These are phyloP conservation scores for Trichocladium antarcticum DNA, from an alignment of 495 filamentous ascomycete species.

Conservation along the genomic window DNA sequence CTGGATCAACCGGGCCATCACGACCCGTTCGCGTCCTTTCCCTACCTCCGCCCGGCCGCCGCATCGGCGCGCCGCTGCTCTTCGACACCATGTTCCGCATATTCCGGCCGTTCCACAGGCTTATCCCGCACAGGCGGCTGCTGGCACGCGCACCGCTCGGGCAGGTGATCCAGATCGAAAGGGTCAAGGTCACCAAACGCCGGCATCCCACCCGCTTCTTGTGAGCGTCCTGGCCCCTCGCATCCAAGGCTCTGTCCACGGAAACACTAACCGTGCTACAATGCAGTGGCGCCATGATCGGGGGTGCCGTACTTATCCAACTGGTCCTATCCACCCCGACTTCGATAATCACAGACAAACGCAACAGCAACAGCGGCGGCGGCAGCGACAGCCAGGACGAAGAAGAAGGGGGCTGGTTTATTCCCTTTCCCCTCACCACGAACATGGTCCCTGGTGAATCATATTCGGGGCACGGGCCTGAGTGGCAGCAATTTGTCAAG, in stretches of 20 bases:
- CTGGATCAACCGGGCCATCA: no score
- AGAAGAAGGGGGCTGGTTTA: conserved; percentile 34
- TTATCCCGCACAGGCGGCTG: conserved; percentile 11
- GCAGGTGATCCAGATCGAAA: conserved; percentile 23
- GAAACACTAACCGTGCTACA: neutral
- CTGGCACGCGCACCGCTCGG: conserved; percentile 6
- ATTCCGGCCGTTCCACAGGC: conserved; percentile 18
- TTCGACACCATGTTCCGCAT: conserved; percentile 28
- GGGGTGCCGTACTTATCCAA: conserved; percentile 21
- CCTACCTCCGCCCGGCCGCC: conserved; percentile 24
- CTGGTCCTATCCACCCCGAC: conserved; percentile 11
- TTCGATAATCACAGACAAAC: neutral
- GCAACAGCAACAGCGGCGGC: neutral
- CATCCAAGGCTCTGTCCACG: neutral
- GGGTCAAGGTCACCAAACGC: conserved; percentile 27
- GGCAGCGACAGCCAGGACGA: conserved; percentile 7
- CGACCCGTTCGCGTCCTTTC: neutral
- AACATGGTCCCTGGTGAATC: conserved; percentile 29
- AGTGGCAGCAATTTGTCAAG: conserved; percentile 56
- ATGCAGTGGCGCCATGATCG: neutral
- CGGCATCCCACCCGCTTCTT: conserved; percentile 9
- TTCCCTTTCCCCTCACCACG: conserved; percentile 49
- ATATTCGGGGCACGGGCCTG: conserved; percentile 55
- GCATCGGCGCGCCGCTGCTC: conserved; percentile 25
- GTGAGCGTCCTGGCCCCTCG: neutral